phyloP scores from a whole-genome alignment of 306 rosid genomes.

The Canavalia ensiformis region DNA sequence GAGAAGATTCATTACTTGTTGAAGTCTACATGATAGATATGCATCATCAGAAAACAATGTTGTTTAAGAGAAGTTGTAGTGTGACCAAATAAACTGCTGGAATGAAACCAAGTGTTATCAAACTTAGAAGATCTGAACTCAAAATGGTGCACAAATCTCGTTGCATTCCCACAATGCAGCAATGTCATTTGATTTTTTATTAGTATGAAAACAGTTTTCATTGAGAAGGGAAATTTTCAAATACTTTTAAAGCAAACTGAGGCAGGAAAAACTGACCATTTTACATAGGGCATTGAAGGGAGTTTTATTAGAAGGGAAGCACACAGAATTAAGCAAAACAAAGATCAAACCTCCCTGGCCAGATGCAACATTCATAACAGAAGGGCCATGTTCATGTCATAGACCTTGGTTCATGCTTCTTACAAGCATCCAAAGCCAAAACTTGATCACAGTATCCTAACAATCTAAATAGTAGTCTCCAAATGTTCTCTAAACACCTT shows the following conservation, averaged over 20 bases:
- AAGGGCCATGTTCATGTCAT: constrained; percentile 37
- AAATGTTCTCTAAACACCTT: constrained; percentile 85
- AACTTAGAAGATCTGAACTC: not conserved
- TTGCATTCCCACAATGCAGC: not conserved
- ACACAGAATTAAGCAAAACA: constrained; percentile 37
- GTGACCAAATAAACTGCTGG: not conserved
- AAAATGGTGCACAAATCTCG: constrained; percentile 23
- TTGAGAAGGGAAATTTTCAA: constrained; percentile 3
- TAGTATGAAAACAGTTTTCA: not conserved
- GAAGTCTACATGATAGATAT: not conserved
- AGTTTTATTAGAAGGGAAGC: constrained; percentile 30
- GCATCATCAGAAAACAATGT: not conserved
- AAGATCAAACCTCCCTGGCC: constrained; percentile 38
- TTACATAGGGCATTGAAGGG: constrained; percentile 29
- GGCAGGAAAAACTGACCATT: not conserved
- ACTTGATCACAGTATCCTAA: constrained; percentile 1
- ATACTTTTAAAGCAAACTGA: not conserved
- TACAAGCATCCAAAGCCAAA: constrained; percentile 43
- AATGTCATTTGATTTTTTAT: constrained; percentile 1
- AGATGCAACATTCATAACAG: constrained; percentile 33
- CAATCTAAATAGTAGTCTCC: constrained; percentile 46
- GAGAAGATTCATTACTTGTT: not conserved
- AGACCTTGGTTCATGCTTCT: constrained; percentile 37
- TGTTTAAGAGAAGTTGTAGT: not conserved
- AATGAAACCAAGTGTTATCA: not conserved